A percentile compares a stretch with the other conserved stretches of the same genome.
phyloP scores from a whole-genome alignment of 2,329 filamentous ascomycete species.

The Orbilia quercus region DNA sequence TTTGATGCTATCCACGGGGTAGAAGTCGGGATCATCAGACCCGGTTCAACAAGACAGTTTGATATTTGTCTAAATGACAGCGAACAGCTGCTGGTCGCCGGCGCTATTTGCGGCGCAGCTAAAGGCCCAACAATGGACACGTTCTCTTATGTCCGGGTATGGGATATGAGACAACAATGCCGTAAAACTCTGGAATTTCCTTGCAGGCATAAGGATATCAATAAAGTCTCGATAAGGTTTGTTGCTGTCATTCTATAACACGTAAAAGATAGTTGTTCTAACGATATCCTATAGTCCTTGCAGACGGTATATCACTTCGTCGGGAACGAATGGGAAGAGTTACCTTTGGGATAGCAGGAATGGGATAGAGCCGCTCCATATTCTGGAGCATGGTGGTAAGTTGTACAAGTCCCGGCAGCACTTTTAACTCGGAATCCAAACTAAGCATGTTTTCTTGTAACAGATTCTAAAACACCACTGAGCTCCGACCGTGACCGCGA shows the following conservation, averaged over 20 bases:
- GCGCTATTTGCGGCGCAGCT: conserved; percentile 26
- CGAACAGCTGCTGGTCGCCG: conserved; percentile 47
- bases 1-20: conserved; percentile 51
- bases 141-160: conserved; percentile 45
- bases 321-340: conserved; percentile 58
- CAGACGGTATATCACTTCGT: conserved; percentile 57
- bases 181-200: conserved; percentile 46
- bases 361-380: conserved; percentile 33
- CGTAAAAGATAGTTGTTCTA: conserved; percentile 1
- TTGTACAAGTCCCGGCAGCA: background rate
- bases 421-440: conserved; percentile 3
- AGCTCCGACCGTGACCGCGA: conserved; percentile 52
- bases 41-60: conserved; percentile 55
- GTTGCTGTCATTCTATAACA: conserved; percentile 4
- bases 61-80: conserved; percentile 56
- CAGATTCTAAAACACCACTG: conserved; percentile 49
- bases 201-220: conserved; percentile 59
- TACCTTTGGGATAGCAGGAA: conserved; percentile 58
- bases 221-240: conserved; percentile 59
- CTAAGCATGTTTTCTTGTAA: conserved; percentile 14
- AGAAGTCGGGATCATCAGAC: conserved; percentile 31
- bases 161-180: conserved; percentile 25
- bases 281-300: conserved; percentile 56
- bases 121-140: conserved; percentile 36
- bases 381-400: conserved; percentile 57